phyloP scores from a whole-genome alignment of 352 stramenopile species.

The Phytophthora sansomeana region DNA sequence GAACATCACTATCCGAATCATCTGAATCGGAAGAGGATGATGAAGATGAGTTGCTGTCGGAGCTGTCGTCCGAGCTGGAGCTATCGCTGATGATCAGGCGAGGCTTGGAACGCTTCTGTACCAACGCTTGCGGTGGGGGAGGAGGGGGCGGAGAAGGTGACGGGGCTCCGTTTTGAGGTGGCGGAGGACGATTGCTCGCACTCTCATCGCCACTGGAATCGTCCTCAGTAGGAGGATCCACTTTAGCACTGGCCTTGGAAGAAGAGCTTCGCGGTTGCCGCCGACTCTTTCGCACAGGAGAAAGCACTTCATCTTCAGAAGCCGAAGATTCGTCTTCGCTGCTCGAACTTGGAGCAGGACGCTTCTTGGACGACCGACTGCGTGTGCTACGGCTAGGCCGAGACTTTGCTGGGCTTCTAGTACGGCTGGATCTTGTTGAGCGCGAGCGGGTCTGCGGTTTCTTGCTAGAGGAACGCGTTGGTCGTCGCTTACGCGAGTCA shows the following conservation, averaged over 20 bases:
- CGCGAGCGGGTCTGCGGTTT: constrained; percentile 26
- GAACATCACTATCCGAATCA: constrained; percentile 41
- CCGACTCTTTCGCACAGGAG: constrained; percentile 32
- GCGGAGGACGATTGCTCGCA: constrained; percentile 12
- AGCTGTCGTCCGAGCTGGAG: constrained; percentile 69
- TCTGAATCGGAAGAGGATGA: constrained; percentile 52
- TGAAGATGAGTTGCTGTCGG: constrained; percentile 46
- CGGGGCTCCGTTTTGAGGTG: constrained; percentile 20
- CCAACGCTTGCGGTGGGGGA: constrained; percentile 33
- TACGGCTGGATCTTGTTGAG: constrained; percentile 27
- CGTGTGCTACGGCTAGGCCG: constrained; percentile 30
- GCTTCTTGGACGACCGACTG: constrained; percentile 37
- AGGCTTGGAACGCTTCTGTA: constrained; percentile 39
- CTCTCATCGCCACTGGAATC: constrained; percentile 26
- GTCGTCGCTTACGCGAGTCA: constrained; percentile 37
- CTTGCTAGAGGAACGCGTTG: constrained; percentile 27
- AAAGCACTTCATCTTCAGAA: constrained; percentile 29
- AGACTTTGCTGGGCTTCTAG: constrained; percentile 7
- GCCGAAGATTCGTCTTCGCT: constrained; percentile 33
- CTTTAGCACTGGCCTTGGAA: constrained; percentile 16
- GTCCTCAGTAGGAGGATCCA: constrained; percentile 26
- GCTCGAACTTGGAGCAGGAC: constrained; percentile 28
- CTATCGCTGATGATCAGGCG: constrained; percentile 67
- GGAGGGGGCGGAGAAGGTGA: constrained; percentile 36
- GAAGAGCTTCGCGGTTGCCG: constrained; percentile 13